phyloP scores from a whole-genome alignment of 441 rosid species.

The Brassica hybrid region DNA sequence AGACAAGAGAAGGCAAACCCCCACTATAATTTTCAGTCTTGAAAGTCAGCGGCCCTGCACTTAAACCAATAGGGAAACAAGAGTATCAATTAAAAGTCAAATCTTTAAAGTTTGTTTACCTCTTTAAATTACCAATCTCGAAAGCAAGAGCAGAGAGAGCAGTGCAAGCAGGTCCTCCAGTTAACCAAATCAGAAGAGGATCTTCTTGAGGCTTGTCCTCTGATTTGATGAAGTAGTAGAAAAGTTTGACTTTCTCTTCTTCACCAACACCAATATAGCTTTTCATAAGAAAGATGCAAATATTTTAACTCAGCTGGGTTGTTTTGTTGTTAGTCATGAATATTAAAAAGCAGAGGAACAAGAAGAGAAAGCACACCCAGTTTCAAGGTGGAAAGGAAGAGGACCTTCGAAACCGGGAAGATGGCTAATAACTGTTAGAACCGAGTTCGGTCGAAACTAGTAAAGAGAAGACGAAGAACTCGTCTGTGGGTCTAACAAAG shows the following conservation, averaged over 20 bases:
- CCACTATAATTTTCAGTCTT: constrained; percentile 52
- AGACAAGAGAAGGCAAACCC: constrained; percentile 60
- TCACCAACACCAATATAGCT: constrained; percentile 35
- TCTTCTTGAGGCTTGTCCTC: constrained; percentile 46
- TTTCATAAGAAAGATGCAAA: background rate
- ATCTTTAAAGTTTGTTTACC: background rate
- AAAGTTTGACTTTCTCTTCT: constrained; percentile 55
- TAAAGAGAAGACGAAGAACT: too few relatives aligned
- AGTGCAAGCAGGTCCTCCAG: constrained; percentile 85
- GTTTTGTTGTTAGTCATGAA: background rate
- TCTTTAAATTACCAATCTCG: constrained; percentile 58
- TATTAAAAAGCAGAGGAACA: background rate
- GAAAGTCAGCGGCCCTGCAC: constrained; percentile 63
- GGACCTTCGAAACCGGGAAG: constrained; percentile 54
- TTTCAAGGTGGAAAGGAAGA: constrained; percentile 60
- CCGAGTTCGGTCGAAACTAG: too few relatives aligned
- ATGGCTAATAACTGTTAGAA: constrained; percentile 6
- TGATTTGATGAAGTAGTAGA: constrained; percentile 60
- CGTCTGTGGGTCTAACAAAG: too few relatives aligned
- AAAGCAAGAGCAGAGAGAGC: constrained; percentile 49
- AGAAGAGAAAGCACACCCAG: constrained; percentile 44
- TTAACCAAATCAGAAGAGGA: constrained; percentile 75
- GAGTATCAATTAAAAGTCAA: background rate
- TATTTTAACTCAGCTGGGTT: background rate
- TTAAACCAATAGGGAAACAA: background rate